Percentiles rank a stretch among this genome's conserved stretches.
Conservation (phyloP, 2,329 filamentous ascomycete genomes). For the Sporothrix brunneoviolacea region DNA sequence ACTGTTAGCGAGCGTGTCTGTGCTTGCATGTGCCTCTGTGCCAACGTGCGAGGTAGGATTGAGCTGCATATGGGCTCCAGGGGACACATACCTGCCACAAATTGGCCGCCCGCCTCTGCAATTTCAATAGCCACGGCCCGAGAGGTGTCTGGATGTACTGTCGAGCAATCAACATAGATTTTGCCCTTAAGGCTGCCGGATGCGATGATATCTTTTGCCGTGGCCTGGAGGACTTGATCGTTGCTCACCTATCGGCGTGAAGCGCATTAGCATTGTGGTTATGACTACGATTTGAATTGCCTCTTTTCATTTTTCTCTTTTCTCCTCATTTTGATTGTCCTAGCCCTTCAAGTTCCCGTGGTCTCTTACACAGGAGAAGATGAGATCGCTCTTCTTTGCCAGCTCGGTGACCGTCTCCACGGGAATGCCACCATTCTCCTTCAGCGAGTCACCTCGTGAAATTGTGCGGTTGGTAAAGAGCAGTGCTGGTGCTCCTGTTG, state of each 20-base stretch:
- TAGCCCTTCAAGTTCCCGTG: not conserved
- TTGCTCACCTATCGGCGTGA: conserved; percentile 4
- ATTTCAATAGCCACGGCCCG: not conserved
- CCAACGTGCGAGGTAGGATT: too few species aligned
- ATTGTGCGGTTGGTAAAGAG: conserved; percentile 11
- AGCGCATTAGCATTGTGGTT: not conserved
- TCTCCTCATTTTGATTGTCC: too few species aligned
- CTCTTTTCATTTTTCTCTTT: too few species aligned
- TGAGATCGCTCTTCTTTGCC: not conserved
- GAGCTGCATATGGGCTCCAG: too few species aligned
- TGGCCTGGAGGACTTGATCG: conserved; percentile 4
- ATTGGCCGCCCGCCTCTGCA: not conserved
- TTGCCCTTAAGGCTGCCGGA: not conserved
- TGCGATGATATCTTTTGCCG: not conserved
- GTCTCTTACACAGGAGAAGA: conserved; percentile 1
- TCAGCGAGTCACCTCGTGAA: conserved; percentile 4
- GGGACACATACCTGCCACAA: too few species aligned
- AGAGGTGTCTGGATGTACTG: conserved; percentile 7
- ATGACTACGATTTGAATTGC: not conserved
- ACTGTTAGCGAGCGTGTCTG: not conserved
- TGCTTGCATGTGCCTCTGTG: too few species aligned
- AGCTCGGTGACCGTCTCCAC: not conserved
- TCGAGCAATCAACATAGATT: conserved; percentile 8
- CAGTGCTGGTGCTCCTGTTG: conserved; percentile 1
- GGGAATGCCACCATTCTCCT: conserved; percentile 4